Evolutionary conservation across 1,284 basidiomycete species (phyloP).

Genomic region (Cystobasidium slooffiae): DNA sequence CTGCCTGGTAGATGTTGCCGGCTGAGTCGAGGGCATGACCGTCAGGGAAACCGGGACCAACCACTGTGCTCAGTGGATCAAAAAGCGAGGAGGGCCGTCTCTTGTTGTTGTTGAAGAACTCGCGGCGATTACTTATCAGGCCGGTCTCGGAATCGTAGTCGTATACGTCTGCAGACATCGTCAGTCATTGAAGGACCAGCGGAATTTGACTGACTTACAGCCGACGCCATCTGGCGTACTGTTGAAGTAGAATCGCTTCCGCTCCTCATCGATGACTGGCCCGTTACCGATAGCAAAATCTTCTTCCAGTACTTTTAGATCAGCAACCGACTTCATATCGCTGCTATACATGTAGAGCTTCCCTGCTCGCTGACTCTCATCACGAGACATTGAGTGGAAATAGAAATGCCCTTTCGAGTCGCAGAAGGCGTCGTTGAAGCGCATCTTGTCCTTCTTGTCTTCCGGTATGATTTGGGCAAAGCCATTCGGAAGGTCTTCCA

Average conservation of each 20-base stretch:
- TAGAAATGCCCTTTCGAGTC: conserved; percentile 42
- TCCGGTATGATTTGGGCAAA: conserved; percentile 27
- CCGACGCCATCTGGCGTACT: conserved; percentile 28
- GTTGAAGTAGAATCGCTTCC: conserved; percentile 41
- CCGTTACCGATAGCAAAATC: conserved; percentile 43
- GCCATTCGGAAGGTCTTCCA: conserved; percentile 28
- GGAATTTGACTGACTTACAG: conserved; percentile 7
- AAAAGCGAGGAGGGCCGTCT: conserved; percentile 23
- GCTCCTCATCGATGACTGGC: conserved; percentile 36
- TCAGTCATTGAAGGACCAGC: not conserved
- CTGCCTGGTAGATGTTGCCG: conserved; percentile 43
- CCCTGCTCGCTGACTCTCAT: conserved; percentile 15
- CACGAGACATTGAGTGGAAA: conserved; percentile 39
- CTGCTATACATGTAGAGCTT: conserved; percentile 41
- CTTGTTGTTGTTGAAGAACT: conserved; percentile 41
- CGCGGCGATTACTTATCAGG: conserved; percentile 28
- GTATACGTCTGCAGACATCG: conserved; percentile 17
- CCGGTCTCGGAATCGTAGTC: conserved; percentile 30
- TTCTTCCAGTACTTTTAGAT: conserved; percentile 40
- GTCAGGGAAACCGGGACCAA: conserved; percentile 40
- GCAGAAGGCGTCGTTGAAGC: conserved; percentile 43
- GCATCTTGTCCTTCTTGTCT: conserved; percentile 25
- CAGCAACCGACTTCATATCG: conserved; percentile 27
- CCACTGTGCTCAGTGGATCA: conserved; percentile 26
- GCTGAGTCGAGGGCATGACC: conserved; percentile 23